A percentile compares a stretch with the other conserved stretches of the same genome.
Evolutionary conservation across 1,284 basidiomycete species (phyloP).

Genomic region (Phylloboletellus chloephorus): DNA sequence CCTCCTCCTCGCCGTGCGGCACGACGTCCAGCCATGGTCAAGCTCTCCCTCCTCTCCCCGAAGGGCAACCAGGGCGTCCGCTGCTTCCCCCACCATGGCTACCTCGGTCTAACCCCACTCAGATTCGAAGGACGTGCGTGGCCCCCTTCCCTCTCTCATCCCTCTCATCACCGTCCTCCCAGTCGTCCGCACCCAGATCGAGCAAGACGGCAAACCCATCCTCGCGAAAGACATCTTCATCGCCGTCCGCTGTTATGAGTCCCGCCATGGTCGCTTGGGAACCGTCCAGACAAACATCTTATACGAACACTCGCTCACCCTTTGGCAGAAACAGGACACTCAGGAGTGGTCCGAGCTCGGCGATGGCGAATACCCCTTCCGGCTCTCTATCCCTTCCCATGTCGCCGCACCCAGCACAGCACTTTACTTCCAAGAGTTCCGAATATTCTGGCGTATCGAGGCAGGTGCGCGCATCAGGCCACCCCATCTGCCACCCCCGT

Average conservation of each 20-base stretch:
- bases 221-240: slow-evolving; percentile 59
- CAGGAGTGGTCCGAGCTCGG: slow-evolving; percentile 55
- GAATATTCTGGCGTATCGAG: slow-evolving; percentile 77
- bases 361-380: slow-evolving; percentile 64
- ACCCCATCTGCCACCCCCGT: slow-evolving; percentile 6
- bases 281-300: slow-evolving; percentile 55
- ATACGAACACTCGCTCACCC: slow-evolving; percentile 55
- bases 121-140: slow-evolving; percentile 67
- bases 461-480: slow-evolving; percentile 49
- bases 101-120: slow-evolving; percentile 74
- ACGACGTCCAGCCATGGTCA: slow-evolving; percentile 48
- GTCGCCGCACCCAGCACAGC: slow-evolving; percentile 64
- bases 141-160: slow-evolving; percentile 6
- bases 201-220: slow-evolving; percentile 63
- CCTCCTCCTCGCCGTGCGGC: slow-evolving; percentile 28
- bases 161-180: slow-evolving; percentile 10
- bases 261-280: slow-evolving; percentile 56
- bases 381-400: slow-evolving; percentile 58
- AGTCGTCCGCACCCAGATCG: slow-evolving; percentile 66
- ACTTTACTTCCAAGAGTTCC: slow-evolving; percentile 65
- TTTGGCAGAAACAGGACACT: slow-evolving; percentile 62
- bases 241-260: slow-evolving; percentile 74
- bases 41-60: slow-evolving; percentile 53
- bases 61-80: slow-evolving; percentile 64
- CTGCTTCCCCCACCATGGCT: slow-evolving; percentile 71